A percentile compares a stretch with the other conserved stretches of the same genome.
phyloP scores from a whole-genome alignment of 2,329 filamentous ascomycete species.

The Colletotrichum incanum region DNA sequence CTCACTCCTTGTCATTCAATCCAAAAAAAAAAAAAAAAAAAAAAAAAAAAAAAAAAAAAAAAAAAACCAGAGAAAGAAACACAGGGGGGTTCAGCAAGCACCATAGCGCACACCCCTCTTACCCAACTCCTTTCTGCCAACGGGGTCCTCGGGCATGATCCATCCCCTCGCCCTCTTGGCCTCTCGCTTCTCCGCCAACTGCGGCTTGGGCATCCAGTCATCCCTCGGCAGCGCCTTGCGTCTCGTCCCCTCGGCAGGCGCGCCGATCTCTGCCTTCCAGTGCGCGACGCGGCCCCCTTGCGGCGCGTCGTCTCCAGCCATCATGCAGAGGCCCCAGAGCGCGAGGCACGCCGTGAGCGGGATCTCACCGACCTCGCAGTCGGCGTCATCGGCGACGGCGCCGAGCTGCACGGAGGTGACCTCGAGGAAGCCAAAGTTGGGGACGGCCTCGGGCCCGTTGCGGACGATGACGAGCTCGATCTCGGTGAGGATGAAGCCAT shows the following conservation, averaged over 20 bases:
- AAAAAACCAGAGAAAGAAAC: not conserved
- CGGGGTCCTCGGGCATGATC: constrained; percentile 82
- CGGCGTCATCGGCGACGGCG: constrained; percentile 51
- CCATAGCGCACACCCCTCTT: constrained; percentile 75
- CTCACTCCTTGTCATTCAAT: not conserved
- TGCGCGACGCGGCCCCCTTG: constrained; percentile 62
- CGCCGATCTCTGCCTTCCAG: constrained; percentile 82
- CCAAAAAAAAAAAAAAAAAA: not conserved
- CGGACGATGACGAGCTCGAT: constrained; percentile 94
- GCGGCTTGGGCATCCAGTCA: constrained; percentile 82
- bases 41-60: not conserved
- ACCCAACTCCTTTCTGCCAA: constrained; percentile 80
- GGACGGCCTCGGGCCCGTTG: constrained; percentile 79
- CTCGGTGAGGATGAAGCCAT: constrained; percentile 96
- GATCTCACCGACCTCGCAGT: constrained; percentile 52
- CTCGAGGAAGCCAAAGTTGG: constrained; percentile 92
- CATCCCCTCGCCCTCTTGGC: constrained; percentile 82
- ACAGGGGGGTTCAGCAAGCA: constrained; percentile 51
- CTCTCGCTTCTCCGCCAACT: constrained; percentile 82
- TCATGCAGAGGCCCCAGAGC: constrained; percentile 83
- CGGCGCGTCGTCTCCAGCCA: constrained; percentile 72
- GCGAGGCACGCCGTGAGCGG: constrained; percentile 81
- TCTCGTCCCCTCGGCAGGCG: constrained; percentile 80
- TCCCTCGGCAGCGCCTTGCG: constrained; percentile 80
- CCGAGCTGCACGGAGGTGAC: constrained; percentile 75